Evolutionary conservation across 2,329 filamentous ascomycete genomes (phyloP).

Genomic region (Paecilomyces dactylethromorphus): DNA sequence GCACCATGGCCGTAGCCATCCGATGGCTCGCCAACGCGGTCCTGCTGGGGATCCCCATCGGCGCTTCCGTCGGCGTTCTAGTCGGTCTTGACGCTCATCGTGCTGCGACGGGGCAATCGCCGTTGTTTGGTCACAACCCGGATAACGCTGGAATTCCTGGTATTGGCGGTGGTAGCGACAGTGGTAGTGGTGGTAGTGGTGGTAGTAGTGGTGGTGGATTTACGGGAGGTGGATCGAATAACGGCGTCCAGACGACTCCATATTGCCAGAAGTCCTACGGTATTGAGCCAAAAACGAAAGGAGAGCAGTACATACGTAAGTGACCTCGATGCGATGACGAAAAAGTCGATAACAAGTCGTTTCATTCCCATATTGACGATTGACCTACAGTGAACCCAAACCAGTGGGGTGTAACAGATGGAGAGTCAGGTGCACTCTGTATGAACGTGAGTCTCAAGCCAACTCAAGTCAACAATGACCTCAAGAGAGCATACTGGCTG

Average conservation of each 20-base stretch:
- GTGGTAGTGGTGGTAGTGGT: conserved; percentile 8
- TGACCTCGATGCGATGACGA: conserved; percentile 6
- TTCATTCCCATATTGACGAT: not conserved
- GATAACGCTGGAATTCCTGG: not conserved
- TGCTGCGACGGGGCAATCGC: conserved; percentile 35
- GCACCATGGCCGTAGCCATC: conserved; percentile 17
- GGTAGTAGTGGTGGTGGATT: conserved; percentile 10
- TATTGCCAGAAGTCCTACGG: conserved; percentile 43
- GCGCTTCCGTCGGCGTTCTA: conserved; percentile 44
- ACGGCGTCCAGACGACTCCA: conserved; percentile 25
- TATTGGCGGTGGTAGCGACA: conserved; percentile 13
- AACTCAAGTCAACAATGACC: not conserved
- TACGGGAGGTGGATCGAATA: conserved; percentile 16
- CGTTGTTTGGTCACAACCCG: conserved; percentile 34
- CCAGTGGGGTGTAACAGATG: conserved; percentile 45
- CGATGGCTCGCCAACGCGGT: conserved; percentile 45
- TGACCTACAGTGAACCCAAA: conserved; percentile 48
- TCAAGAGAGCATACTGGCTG: not conserved
- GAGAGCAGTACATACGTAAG: conserved; percentile 45
- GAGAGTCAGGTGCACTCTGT: conserved; percentile 39
- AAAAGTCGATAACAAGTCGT: not conserved
- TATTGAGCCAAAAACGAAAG: conserved; percentile 39
- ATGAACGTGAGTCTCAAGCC: conserved; percentile 48
- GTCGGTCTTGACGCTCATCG: conserved; percentile 44
- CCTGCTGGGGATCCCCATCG: conserved; percentile 46